These are phyloP conservation scores for Rutstroemia sp. DNA, from an alignment of 2,329 filamentous ascomycete genomes.

Conservation along the genomic window DNA sequence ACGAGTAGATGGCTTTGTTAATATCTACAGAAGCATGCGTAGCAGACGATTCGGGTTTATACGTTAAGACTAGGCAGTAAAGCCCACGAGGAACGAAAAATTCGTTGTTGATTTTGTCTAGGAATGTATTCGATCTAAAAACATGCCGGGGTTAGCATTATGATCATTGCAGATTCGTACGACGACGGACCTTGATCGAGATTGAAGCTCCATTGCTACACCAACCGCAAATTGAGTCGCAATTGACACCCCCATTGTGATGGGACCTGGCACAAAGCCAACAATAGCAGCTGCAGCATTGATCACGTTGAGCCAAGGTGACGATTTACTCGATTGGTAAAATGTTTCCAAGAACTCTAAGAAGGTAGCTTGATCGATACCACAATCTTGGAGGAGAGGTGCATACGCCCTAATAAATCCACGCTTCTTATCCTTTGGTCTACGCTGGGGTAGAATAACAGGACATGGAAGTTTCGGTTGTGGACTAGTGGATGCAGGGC, in stretches of 20 bases:
- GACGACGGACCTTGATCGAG: conserved; percentile 15
- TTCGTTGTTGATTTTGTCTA: conserved; percentile 47
- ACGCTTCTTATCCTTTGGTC: conserved; percentile 39
- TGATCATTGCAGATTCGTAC: neutral
- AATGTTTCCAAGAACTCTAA: conserved; percentile 41
- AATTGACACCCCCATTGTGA: conserved; percentile 36
- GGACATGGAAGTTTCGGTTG: conserved; percentile 32
- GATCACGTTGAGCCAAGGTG: conserved; percentile 33
- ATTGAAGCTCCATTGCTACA: conserved; percentile 32
- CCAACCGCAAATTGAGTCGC: conserved; percentile 37
- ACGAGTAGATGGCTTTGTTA: conserved; percentile 31
- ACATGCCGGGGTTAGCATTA: conserved; percentile 5
- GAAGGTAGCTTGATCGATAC: conserved; percentile 42
- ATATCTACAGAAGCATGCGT: conserved; percentile 27
- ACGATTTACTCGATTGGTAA: conserved; percentile 35
- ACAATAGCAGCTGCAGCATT: conserved; percentile 34
- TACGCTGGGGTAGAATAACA: conserved; percentile 44
- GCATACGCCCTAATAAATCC: conserved; percentile 48
- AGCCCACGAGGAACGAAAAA: conserved; percentile 51
- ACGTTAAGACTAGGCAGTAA: conserved; percentile 47
- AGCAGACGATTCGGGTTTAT: conserved; percentile 34
- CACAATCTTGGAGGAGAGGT: conserved; percentile 37
- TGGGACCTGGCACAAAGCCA: conserved; percentile 31
- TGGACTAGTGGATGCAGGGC: conserved; percentile 10
- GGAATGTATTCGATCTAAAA: conserved; percentile 39